phyloP scores from a whole-genome alignment of 2,329 filamentous ascomycete species.

The Ceratocystis papillata region DNA sequence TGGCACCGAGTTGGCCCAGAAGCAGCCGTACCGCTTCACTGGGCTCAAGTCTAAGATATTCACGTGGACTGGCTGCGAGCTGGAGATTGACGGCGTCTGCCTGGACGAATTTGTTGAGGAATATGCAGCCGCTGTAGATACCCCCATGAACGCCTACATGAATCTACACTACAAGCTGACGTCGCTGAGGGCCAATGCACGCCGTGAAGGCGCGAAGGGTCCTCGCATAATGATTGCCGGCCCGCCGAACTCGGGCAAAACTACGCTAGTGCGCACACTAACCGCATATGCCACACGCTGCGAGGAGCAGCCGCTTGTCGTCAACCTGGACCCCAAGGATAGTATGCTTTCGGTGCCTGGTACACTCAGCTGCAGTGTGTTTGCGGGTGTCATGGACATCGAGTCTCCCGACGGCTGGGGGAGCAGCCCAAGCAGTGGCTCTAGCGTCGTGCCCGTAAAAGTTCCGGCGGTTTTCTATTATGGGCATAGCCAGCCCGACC shows the following conservation, averaged over 20 bases:
- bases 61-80: constrained; percentile 80
- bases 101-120: constrained; percentile 48
- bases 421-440: constrained; percentile 79
- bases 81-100: constrained; percentile 61
- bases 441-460: constrained; percentile 79
- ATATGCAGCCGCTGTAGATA: constrained; percentile 60
- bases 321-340: constrained; percentile 77
- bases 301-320: constrained; percentile 64
- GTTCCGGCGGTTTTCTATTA: constrained; percentile 85
- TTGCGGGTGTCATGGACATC: constrained; percentile 77
- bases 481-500: constrained; percentile 61
- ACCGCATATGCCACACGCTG: constrained; percentile 67
- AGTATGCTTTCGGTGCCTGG: constrained; percentile 68
- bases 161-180: constrained; percentile 86
- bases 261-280: constrained; percentile 64
- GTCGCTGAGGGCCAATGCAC: constrained; percentile 53
- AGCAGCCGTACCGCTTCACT: constrained; percentile 68
- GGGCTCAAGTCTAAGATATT: constrained; percentile 79
- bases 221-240: constrained; percentile 81
- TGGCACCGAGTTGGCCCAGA: constrained; percentile 79
- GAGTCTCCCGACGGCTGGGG: constrained; percentile 74
- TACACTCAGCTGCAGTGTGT: constrained; percentile 74
- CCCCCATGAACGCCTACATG: constrained; percentile 65
- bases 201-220: constrained; percentile 42
- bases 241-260: constrained; percentile 70